Evolutionary conservation across 2,329 filamentous ascomycete species (phyloP), one percentile per base, ranked within the genome.

Genomic region (Cordyceps fumosorosea): DNA sequence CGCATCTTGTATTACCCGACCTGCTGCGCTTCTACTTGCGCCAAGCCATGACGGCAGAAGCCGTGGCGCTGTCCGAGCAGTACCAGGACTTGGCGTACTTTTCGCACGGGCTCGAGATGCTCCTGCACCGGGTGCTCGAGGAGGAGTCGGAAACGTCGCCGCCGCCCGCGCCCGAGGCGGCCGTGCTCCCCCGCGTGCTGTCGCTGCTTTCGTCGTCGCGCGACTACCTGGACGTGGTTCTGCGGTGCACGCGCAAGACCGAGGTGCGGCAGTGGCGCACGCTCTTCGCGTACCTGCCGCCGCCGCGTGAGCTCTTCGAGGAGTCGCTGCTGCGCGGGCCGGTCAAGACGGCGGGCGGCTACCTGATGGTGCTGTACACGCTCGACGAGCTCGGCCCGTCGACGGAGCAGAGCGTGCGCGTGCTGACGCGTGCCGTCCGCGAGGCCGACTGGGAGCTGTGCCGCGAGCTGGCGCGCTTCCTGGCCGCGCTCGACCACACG

Each of bases 221-320:
- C 62, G 86, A 91, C 63, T 99, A 97, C 70, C 86, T 98, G 18
- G 93, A 98, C 69, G 95, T 98, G 63, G 88, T 99, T 26, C 89
- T 99, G 22, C 95, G 96, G 75, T 99, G 95, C 76, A 97, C 95
- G 1, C 89, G 95, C 60, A 99, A 99, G 76, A 99, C 95, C 0
- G 95, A 99, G 72, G 87, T 96, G 8, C 87, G 93, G 45, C 96
- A 91, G 62, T 99, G 95, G 95, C 87, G 89, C 64, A 97, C 95
- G 0, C 81, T 99, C 1, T 99, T 99, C 73, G 86, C 88, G 5
- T 92, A 97, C 69, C 81, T 99, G 1, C 95, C 95, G 0, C 91
- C 93, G 1, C 91, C 93, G 4, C 89, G 92, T 69, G 90, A 95
- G 67, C 82, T 99, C 0, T 99, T 99, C 68, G 93, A 99, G 73